phyloP scores from a whole-genome alignment of 345 rosid species.

The Brassica nigra region DNA sequence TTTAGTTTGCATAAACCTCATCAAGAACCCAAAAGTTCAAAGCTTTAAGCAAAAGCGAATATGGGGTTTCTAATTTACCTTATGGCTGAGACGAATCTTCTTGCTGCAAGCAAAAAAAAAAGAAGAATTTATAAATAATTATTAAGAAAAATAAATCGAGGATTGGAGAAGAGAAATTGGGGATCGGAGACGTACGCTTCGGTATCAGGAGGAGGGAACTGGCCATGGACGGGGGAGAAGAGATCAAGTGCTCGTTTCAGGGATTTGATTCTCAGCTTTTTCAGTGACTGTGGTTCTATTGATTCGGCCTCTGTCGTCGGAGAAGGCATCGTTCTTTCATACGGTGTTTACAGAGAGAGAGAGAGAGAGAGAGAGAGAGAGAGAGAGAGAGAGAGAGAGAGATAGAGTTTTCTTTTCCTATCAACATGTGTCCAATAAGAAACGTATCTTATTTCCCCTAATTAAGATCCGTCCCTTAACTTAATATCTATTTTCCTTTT shows the following conservation, averaged over 20 bases:
- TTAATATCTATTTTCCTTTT: no score
- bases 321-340: slow-evolving; percentile 45
- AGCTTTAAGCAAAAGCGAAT: slow-evolving; percentile 17
- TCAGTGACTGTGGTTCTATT: slow-evolving; percentile 85
- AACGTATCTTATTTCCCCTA: no score
- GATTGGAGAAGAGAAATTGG: neutral
- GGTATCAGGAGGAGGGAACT: slow-evolving; percentile 69
- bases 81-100: slow-evolving; percentile 75
- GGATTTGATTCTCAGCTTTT: slow-evolving; percentile 82
- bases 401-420: no score
- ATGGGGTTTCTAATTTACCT: slow-evolving; percentile 53
- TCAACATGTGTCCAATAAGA: no score
- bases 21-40: slow-evolving; percentile 1
- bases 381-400: no score
- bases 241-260: slow-evolving; percentile 84
- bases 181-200: slow-evolving; percentile 58
- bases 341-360: slow-evolving; percentile 23
- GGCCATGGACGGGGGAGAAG: slow-evolving; percentile 77
- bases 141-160: neutral
- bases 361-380: no score
- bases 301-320: slow-evolving; percentile 73
- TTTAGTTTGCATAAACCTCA: neutral
- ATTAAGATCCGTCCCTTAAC: no score
- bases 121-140: neutral
- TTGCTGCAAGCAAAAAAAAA: slow-evolving; percentile 51